These are phyloP conservation scores for Tetrastigma voinierianum DNA, from an alignment of 164 flowering plant species.

Conservation along the genomic window DNA sequence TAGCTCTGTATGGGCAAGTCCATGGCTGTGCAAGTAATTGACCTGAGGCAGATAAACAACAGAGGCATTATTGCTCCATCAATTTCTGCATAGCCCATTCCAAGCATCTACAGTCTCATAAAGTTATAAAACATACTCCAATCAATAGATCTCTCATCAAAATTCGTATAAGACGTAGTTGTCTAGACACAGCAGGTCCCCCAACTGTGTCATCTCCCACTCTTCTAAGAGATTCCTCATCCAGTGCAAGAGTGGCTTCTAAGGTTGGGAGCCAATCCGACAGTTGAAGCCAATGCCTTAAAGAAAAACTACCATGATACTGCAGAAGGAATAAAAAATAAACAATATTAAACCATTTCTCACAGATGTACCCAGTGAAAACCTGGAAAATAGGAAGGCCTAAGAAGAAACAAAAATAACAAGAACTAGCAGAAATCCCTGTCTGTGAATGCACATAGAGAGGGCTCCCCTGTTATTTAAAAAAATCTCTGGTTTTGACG, in stretches of 20 bases:
- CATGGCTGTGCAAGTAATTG: slow-evolving; percentile 98
- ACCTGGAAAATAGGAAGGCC: no score
- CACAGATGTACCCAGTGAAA: no score
- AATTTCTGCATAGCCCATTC: not conserved
- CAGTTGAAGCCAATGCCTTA: slow-evolving; percentile 95
- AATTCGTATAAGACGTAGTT: slow-evolving; percentile 71
- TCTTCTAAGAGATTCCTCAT: slow-evolving; percentile 80
- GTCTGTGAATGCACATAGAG: no score
- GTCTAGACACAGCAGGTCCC: slow-evolving; percentile 88
- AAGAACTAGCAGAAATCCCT: no score
- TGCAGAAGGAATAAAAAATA: slow-evolving; percentile 29
- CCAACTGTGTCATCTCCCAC: slow-evolving; percentile 88
- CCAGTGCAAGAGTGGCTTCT: slow-evolving; percentile 92
- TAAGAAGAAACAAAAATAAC: no score
- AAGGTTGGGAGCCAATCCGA: slow-evolving; percentile 97
- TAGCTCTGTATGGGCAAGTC: slow-evolving; percentile 97
- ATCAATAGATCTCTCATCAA: slow-evolving; percentile 96
- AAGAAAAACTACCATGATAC: slow-evolving; percentile 95
- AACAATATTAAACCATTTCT: not conserved
- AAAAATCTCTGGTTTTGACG: no score
- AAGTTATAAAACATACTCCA: slow-evolving; percentile 57
- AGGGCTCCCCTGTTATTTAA: no score
- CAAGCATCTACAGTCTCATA: not conserved
- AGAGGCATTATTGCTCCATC: slow-evolving; percentile 3
- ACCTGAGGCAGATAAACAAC: slow-evolving; percentile 48